Percentiles rank a stretch among this genome's conserved stretches.
phyloP scores from a whole-genome alignment of 1,284 basidiomycete species.

The Mrakiaceae sp. region DNA sequence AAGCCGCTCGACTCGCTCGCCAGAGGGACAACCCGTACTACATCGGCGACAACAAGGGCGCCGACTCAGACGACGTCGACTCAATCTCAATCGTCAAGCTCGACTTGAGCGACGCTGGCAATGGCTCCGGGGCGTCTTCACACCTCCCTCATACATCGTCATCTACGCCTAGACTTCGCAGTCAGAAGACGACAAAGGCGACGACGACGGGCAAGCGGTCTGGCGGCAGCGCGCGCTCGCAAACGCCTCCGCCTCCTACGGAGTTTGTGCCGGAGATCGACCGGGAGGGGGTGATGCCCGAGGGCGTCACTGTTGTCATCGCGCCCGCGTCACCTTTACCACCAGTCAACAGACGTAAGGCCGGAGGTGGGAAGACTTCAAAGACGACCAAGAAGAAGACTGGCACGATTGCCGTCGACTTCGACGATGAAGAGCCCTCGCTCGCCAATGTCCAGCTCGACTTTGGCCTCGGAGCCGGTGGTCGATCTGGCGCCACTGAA shows the following conservation, averaged over 20 bases:
- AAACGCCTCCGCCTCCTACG: conserved; percentile 18
- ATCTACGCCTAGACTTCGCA: neutral
- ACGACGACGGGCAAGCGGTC: conserved; percentile 12
- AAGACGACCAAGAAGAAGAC: neutral
- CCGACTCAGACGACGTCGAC: conserved; percentile 54
- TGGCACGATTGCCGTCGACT: neutral
- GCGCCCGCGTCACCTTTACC: conserved; percentile 20
- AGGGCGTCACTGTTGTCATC: conserved; percentile 37
- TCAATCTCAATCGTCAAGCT: conserved; percentile 72
- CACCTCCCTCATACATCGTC: conserved; percentile 18
- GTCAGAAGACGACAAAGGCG: conserved; percentile 16
- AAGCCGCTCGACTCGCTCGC: conserved; percentile 58
- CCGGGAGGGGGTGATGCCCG: conserved; percentile 73
- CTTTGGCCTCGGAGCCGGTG: neutral
- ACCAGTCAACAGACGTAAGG: neutral
- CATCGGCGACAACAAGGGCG: conserved; percentile 50
- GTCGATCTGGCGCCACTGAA: neutral
- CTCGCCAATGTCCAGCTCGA: conserved; percentile 15
- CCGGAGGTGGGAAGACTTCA: too few relatives aligned
- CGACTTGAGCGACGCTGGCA: conserved; percentile 45
- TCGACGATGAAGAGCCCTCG: conserved; percentile 28
- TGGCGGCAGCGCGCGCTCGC: neutral
- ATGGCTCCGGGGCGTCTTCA: conserved; percentile 29
- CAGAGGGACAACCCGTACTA: conserved; percentile 79
- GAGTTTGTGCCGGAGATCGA: conserved; percentile 44